Evolutionary conservation across 495 filamentous ascomycete genomes (phyloP).

Genomic region (Penicillium longicatenatum): DNA sequence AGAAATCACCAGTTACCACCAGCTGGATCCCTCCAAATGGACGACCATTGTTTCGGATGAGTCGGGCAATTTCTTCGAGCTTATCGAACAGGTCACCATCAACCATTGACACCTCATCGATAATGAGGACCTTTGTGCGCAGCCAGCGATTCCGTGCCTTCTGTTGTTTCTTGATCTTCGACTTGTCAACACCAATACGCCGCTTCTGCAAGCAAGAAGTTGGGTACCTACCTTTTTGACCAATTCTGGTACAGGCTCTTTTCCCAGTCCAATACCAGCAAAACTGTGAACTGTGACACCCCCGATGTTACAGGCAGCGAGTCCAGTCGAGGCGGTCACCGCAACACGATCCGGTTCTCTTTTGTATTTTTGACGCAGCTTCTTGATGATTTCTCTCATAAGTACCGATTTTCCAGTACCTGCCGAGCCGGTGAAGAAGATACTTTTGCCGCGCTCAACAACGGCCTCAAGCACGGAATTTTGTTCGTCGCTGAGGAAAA

Average conservation of each 20-base stretch:
- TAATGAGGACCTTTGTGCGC: slow-evolving; percentile 78
- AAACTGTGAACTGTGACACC: slow-evolving; percentile 97
- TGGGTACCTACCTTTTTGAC: slow-evolving; percentile 65
- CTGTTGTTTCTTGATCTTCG: slow-evolving; percentile 73
- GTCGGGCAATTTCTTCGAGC: slow-evolving; percentile 83
- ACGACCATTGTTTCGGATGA: slow-evolving; percentile 78
- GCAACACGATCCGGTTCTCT: slow-evolving; percentile 80
- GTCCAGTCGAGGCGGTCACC: slow-evolving; percentile 91
- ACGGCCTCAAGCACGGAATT: slow-evolving; percentile 79
- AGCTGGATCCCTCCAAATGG: slow-evolving; percentile 97
- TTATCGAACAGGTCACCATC: slow-evolving; percentile 98
- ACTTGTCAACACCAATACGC: slow-evolving; percentile 1
- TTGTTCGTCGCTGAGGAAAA: slow-evolving; percentile 86
- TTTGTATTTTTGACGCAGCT: slow-evolving; percentile 72
- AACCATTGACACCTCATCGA: slow-evolving; percentile 99
- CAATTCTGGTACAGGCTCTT: slow-evolving; percentile 78
- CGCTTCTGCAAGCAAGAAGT: background rate
- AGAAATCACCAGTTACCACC: slow-evolving; percentile 95
- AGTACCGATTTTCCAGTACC: slow-evolving; percentile 98
- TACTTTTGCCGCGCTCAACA: slow-evolving; percentile 72
- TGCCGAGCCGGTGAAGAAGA: slow-evolving; percentile 97
- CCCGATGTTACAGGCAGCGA: slow-evolving; percentile 95
- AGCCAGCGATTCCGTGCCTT: slow-evolving; percentile 91
- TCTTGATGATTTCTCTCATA: slow-evolving; percentile 83
- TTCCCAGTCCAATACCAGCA: slow-evolving; percentile 91